Percentiles rank a stretch among this genome's conserved stretches.
phyloP scores from a whole-genome alignment of 2,329 filamentous ascomycete species.

The Dichotomopilus funicola region DNA sequence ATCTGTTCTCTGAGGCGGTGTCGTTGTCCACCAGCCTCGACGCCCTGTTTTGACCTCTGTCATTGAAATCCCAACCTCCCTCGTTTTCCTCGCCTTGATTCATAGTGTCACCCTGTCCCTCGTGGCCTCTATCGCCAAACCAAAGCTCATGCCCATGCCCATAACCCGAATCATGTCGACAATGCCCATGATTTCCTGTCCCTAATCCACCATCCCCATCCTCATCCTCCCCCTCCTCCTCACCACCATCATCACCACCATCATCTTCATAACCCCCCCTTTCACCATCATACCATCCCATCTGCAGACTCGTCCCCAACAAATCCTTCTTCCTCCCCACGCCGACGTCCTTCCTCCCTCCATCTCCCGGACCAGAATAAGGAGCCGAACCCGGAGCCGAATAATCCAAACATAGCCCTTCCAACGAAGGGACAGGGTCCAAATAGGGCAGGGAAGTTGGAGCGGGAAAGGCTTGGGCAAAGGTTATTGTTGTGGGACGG shows the following conservation, averaged over 20 bases:
- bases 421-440: not conserved
- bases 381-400: not conserved
- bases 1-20: not conserved
- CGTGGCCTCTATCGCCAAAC: no score
- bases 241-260: not conserved
- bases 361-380: no score
- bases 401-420: conserved; percentile 1
- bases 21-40: not conserved
- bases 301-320: no score
- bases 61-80: not conserved
- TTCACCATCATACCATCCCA: not conserved
- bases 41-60: not conserved
- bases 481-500: not conserved
- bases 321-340: no score
- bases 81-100: not conserved
- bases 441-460: not conserved
- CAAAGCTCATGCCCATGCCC: no score
- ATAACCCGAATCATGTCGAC: no score
- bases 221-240: not conserved
- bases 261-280: not conserved
- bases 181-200: no score
- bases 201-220: not conserved
- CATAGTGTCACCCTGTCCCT: no score
- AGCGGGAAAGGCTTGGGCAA: conserved; percentile 4
- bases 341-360: no score